phyloP scores from a whole-genome alignment of 495 filamentous ascomycete species.

The Penicillium macrosclerotiorum region DNA sequence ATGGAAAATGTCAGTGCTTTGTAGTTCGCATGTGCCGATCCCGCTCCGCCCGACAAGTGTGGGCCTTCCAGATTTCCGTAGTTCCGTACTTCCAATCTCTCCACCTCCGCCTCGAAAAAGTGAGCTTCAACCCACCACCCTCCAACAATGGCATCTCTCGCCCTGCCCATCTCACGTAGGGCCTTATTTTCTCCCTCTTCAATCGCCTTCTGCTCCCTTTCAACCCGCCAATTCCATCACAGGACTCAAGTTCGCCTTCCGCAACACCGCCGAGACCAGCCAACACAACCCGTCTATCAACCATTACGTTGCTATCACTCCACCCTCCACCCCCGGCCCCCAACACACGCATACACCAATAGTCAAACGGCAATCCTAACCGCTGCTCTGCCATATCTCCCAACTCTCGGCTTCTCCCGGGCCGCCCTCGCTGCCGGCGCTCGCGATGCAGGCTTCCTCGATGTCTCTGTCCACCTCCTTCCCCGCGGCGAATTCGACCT shows the following conservation, averaged over 20 bases:
- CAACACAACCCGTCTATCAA: constrained; percentile 3
- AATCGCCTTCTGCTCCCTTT: constrained; percentile 1
- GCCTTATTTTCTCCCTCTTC: not conserved
- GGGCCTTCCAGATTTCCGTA: too few species aligned
- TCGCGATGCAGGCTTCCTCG: constrained; percentile 78
- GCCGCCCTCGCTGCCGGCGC: constrained; percentile 72
- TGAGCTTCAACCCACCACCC: too few species aligned
- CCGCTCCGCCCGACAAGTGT: too few species aligned
- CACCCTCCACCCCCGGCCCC: constrained; percentile 56
- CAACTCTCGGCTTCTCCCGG: constrained; percentile 74
- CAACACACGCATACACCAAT: constrained; percentile 57
- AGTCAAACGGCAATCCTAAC: constrained; percentile 76
- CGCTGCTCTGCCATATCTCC: constrained; percentile 75
- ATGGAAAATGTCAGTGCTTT: constrained; percentile 15
- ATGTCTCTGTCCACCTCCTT: constrained; percentile 79
- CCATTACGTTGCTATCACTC: constrained; percentile 63
- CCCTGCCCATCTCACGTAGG: constrained; percentile 2
- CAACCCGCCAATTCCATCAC: not conserved
- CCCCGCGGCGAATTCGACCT: constrained; percentile 77
- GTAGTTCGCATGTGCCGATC: constrained; percentile 12
- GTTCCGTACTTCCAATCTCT: too few species aligned
- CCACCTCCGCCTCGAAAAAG: too few species aligned
- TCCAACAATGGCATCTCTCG: constrained; percentile 18
- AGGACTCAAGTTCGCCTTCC: not conserved
- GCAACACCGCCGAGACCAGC: not conserved